Conservation (phyloP, 2,329 filamentous ascomycete species). For the Catunica adiposa region DNA sequence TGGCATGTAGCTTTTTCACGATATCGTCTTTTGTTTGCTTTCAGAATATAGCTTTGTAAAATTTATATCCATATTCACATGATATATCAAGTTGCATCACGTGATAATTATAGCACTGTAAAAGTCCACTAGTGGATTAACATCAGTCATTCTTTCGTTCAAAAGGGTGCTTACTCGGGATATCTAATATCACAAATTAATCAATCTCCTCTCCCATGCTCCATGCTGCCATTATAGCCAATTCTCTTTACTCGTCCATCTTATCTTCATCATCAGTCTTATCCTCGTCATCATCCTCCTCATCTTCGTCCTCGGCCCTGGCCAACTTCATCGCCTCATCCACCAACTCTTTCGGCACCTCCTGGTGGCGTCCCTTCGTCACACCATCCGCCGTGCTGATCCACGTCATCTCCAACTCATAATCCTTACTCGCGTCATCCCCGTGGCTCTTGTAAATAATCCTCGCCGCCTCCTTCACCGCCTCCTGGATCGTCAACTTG, state of each 20-base stretch:
- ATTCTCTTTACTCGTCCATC: conserved; percentile 61
- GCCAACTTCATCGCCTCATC: conserved; percentile 89
- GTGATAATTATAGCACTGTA: not conserved
- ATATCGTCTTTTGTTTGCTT: not conserved
- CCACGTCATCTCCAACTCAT: conserved; percentile 99
- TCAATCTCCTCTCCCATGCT: not conserved
- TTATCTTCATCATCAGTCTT: conserved; percentile 62
- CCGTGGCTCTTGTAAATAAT: conserved; percentile 98
- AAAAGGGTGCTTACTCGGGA: not conserved
- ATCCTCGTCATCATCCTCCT: conserved; percentile 24
- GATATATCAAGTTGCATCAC: not conserved
- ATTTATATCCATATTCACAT: not conserved
- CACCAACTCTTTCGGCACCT: conserved; percentile 76
- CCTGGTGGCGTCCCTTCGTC: conserved; percentile 81
- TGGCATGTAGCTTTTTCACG: not conserved
- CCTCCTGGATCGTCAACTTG: conserved; percentile 64
- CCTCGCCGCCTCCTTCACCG: conserved; percentile 85
- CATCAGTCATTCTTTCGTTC: not conserved
- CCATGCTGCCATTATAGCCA: not conserved
- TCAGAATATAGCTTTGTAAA: not conserved
- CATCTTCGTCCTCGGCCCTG: conserved; percentile 74
- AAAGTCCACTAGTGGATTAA: not conserved
- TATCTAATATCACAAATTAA: conserved; percentile 1
- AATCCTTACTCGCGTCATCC: conserved; percentile 99
- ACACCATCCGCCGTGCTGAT: conserved; percentile 71